A percentile compares a stretch with the other conserved stretches of the same genome.
Evolutionary conservation across 1,284 basidiomycete genomes (phyloP).

Genomic region (Ceratobasidium sp.): DNA sequence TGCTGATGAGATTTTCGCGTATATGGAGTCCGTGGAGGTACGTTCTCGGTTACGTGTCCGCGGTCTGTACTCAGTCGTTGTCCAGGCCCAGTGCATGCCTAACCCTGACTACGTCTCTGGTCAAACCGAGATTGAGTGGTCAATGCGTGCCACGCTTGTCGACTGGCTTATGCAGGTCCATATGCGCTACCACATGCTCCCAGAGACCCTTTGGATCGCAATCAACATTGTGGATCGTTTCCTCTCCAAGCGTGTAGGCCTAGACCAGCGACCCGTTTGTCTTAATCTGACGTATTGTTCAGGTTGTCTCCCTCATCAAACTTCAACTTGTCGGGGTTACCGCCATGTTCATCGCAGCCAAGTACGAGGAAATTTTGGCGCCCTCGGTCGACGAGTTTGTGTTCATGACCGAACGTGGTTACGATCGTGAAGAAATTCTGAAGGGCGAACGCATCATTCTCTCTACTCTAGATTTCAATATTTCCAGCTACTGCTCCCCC

Average conservation of each 20-base stretch:
- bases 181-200: conserved; percentile 72
- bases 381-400: conserved; percentile 96
- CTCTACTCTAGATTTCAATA: conserved; percentile 88
- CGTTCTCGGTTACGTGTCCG: conserved; percentile 50
- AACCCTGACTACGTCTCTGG: conserved; percentile 94
- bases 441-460: conserved; percentile 96
- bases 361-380: conserved; percentile 75
- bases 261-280: conserved; percentile 54
- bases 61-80: conserved; percentile 16
- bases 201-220: conserved; percentile 74
- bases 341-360: conserved; percentile 72
- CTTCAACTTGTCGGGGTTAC: conserved; percentile 72
- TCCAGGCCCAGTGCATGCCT: conserved; percentile 87
- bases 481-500: conserved; percentile 98
- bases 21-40: conserved; percentile 94
- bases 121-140: conserved; percentile 96
- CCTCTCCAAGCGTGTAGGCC: conserved; percentile 64
- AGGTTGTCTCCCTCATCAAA: conserved; percentile 68
- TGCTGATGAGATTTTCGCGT: conserved; percentile 95
- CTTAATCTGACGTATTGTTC: conserved; percentile 59
- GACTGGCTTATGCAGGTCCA: conserved; percentile 67
- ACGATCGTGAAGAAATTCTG: conserved; percentile 93
- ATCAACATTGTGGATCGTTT: conserved; percentile 74
- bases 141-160: conserved; percentile 63
- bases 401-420: conserved; percentile 96